These are phyloP conservation scores for Didymosphaeria variabile DNA, from an alignment of 2,329 filamentous ascomycete species.

Conservation along the genomic window DNA sequence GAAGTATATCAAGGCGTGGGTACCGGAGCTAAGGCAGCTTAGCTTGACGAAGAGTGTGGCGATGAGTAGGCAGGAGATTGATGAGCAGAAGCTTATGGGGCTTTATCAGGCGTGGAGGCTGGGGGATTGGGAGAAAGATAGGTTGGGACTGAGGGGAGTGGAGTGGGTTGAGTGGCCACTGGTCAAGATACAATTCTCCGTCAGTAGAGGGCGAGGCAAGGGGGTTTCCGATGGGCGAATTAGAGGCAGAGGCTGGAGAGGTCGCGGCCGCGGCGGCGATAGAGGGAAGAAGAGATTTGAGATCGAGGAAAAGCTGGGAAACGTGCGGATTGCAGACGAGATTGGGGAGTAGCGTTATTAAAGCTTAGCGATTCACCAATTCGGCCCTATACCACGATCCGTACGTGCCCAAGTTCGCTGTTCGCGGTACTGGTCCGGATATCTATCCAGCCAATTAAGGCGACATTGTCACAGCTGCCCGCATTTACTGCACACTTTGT, in stretches of 20 bases:
- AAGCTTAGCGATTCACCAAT: background rate
- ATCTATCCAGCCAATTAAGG: background rate
- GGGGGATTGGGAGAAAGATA: constrained; percentile 64
- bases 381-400: background rate
- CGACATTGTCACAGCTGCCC: background rate
- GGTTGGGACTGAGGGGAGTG: constrained; percentile 64
- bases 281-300: constrained; percentile 21
- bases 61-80: constrained; percentile 37
- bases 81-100: constrained; percentile 58
- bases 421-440: background rate
- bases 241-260: constrained; percentile 24
- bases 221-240: constrained; percentile 27
- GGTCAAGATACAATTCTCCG: constrained; percentile 45
- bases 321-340: background rate
- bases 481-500: background rate
- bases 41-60: constrained; percentile 37
- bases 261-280: constrained; percentile 18
- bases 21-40: constrained; percentile 70
- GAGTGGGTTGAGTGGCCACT: constrained; percentile 72
- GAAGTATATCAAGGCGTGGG: constrained; percentile 76
- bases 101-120: constrained; percentile 78
- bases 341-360: background rate
- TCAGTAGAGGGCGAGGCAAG: constrained; percentile 41
- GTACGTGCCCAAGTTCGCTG: background rate
- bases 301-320: constrained; percentile 20